Evolutionary conservation across 306 rosid species (phyloP).

Genomic region (Gynostemma pentaphyllum): DNA sequence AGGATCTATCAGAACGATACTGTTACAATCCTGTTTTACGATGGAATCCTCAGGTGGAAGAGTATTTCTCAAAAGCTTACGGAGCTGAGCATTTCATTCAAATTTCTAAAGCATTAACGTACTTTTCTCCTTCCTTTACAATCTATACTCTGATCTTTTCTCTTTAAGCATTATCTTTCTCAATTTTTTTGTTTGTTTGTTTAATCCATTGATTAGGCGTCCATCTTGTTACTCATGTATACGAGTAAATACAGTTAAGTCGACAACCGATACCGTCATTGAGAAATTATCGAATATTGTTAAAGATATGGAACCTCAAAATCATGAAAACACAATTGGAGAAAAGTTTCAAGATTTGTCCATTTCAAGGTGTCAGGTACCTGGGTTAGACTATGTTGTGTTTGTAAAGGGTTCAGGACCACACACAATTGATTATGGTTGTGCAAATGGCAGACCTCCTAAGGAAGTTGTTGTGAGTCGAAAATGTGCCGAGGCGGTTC

Average conservation of each 20-base stretch:
- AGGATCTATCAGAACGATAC: conserved; percentile 36
- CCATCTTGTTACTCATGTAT: conserved; percentile 89
- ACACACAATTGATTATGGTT: conserved; percentile 47
- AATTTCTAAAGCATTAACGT: conserved; percentile 76
- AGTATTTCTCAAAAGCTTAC: conserved; percentile 59
- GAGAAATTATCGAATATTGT: conserved; percentile 36
- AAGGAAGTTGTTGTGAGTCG: conserved; percentile 86
- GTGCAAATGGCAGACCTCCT: conserved; percentile 38
- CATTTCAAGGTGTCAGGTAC: conserved; percentile 50
- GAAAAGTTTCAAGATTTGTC: conserved; percentile 16
- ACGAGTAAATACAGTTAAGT: conserved; percentile 65
- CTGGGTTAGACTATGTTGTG: conserved; percentile 68
- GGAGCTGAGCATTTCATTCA: conserved; percentile 60
- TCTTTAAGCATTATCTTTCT: background rate
- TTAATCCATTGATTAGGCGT: conserved; percentile 22
- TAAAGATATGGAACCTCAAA: conserved; percentile 16
- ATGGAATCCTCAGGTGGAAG: conserved; percentile 57
- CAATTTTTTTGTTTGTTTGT: background rate
- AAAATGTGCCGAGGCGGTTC: conserved; percentile 97
- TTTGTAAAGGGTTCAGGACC: conserved; percentile 87
- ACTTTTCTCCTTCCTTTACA: background rate
- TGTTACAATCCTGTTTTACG: conserved; percentile 44
- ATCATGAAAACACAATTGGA: conserved; percentile 14
- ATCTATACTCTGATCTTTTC: background rate
- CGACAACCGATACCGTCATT: conserved; percentile 40